These are phyloP conservation scores for Conoideocrella luteorostrata DNA, from an alignment of 2,329 filamentous ascomycete genomes.

Conservation along the genomic window DNA sequence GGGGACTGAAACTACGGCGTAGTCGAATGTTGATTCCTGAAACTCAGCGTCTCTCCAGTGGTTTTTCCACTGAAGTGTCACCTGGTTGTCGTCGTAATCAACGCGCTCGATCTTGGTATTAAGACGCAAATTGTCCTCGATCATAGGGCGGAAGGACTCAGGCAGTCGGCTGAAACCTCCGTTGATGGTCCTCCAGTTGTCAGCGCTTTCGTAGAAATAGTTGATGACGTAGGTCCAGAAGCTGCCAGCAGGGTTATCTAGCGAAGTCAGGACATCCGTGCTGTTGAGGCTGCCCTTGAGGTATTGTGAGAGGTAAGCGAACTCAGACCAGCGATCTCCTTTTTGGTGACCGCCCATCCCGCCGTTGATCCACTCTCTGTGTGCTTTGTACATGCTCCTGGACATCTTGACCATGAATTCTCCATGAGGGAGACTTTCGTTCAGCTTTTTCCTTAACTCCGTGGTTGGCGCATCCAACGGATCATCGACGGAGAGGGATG, in stretches of 20 bases:
- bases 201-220: conserved; percentile 10
- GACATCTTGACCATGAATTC: conserved; percentile 31
- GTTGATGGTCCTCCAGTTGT: conserved; percentile 17
- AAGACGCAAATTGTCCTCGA: conserved; percentile 50
- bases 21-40: conserved; percentile 53
- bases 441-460: conserved; percentile 29
- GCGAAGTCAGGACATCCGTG: conserved; percentile 34
- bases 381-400: conserved; percentile 36
- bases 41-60: conserved; percentile 31
- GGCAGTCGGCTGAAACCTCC: conserved; percentile 28
- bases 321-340: conserved; percentile 59
- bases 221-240: conserved; percentile 36
- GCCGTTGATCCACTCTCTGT: conserved; percentile 28
- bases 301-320: conserved; percentile 54
- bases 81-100: conserved; percentile 43
- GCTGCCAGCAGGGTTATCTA: conserved; percentile 32
- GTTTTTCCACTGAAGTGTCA: conserved; percentile 52
- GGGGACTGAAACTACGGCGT: conserved; percentile 56
- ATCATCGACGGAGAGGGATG: conserved; percentile 27
- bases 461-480: conserved; percentile 23
- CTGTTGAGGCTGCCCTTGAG: conserved; percentile 47
- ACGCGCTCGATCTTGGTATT: conserved; percentile 52
- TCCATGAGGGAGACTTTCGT: conserved; percentile 26
- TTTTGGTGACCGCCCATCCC: conserved; percentile 34
- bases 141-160: conserved; percentile 53